Base-by-base conservation (phyloP, 2,329 filamentous ascomycete species). In the Fusarium siculi region DNA sequence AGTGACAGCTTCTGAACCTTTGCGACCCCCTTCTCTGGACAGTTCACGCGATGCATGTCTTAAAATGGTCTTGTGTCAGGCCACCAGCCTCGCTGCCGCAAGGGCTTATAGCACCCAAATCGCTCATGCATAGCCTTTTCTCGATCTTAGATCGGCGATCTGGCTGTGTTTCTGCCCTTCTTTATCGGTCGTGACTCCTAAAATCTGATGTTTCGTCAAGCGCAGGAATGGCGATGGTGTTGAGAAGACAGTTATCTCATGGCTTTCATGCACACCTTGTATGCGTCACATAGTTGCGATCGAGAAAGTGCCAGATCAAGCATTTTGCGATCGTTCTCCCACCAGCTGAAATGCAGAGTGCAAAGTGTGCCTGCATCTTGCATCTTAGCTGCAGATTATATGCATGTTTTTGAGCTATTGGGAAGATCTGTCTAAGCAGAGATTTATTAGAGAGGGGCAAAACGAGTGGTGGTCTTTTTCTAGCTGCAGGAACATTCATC, bases 171-270 rank as follows among this genome's bases (percentile, higher is more conserved):
- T 32, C 30, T 53, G 30, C 32, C 55, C 53, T 73, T 50, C 47
- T 28, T 39, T 34, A 70, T 58, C 42, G 42, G 50, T 16, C 34
- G 16, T 73, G 70, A 70, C 66, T 36, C 71, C 70, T 56, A 67
- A 56, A 47, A 23, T 32, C 34, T 66, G 37, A 39, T 37, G 47
- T 47, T 46, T 56, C 37, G 37, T 67, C 39, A 34, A 54, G 28
- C 49, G 40, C 42, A 70, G 71, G 70, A 74, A 73, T 74, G 70
- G 37, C 15, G 39, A 73, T 71, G 47, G 15, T 58, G 42, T 40
- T 70, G 34, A n/a, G 43, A 30, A 23, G 30, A 39, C 32, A 57
- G 50, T 43, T 47, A 55, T 28, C 70, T 62, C n/a, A 30, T 55
- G 52, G 30, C 39, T 60, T 53, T 59, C 30, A n/a, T 40, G 12